Evolutionary conservation across 78 protist genomes (phyloP).

Genomic region (Polysphondylium violaceum): DNA sequence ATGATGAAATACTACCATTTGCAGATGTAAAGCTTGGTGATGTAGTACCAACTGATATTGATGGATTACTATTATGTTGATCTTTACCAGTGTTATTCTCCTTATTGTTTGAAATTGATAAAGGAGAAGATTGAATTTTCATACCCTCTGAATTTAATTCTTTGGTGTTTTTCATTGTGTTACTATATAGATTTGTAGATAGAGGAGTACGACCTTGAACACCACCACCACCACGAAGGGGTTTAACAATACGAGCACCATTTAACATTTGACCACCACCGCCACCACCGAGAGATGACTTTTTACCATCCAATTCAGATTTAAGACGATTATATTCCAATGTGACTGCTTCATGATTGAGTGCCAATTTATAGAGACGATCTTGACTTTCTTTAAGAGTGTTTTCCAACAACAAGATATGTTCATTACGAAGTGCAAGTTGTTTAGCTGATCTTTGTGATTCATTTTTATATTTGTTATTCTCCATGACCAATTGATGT

Average conservation of each 20-base stretch:
- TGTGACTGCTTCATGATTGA: not conserved
- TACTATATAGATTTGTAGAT: constrained; percentile 40
- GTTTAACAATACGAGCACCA: constrained; percentile 68
- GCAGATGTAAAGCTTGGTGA: not conserved
- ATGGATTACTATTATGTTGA: not conserved
- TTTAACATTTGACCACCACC: not conserved
- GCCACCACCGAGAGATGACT: not conserved
- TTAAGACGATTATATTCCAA: not conserved
- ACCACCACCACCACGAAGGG: constrained; percentile 63
- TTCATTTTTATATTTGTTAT: constrained; percentile 34
- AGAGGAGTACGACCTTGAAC: not conserved
- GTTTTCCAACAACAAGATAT: constrained; percentile 38
- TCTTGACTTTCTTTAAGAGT: constrained; percentile 35
- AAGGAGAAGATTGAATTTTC: constrained; percentile 5
- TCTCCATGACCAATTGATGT: constrained; percentile 60
- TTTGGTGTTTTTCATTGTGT: constrained; percentile 23
- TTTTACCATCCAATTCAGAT: constrained; percentile 11
- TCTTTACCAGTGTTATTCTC: not conserved
- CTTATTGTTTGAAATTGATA: constrained; percentile 16
- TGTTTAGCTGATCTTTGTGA: constrained; percentile 12
- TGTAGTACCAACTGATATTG: not conserved
- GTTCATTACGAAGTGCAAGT: constrained; percentile 11
- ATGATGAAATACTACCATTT: not conserved
- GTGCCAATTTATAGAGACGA: constrained; percentile 16
- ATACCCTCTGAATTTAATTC: constrained; percentile 17